A percentile compares a stretch with the other conserved stretches of the same genome.
These are phyloP conservation scores for Geum urbanum DNA, from an alignment of 306 rosid species.

Conservation along the genomic window DNA sequence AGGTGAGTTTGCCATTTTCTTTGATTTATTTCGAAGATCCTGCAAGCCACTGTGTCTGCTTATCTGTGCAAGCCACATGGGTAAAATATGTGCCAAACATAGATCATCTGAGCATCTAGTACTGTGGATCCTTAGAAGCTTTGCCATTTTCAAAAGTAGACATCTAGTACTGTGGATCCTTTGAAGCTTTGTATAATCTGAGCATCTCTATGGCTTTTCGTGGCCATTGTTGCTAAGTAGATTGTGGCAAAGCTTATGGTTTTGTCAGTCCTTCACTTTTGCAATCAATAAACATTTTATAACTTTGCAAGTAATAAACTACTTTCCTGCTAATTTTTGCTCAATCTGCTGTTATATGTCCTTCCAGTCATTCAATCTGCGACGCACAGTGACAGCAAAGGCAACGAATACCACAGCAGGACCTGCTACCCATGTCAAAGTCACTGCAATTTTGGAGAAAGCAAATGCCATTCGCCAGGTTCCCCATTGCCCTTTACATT, in stretches of 20 bases:
- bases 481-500: neutral
- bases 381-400: slow-evolving; percentile 63
- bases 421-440: slow-evolving; percentile 58
- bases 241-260: neutral
- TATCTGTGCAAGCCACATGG: neutral
- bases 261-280: neutral
- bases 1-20: slow-evolving; percentile 39
- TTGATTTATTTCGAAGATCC: slow-evolving; percentile 12
- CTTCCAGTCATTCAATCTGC: slow-evolving; percentile 80
- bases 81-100: neutral
- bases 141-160: neutral
- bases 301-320: neutral
- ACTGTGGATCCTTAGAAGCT: too few species aligned
- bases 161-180: neutral
- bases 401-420: slow-evolving; percentile 34
- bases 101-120: too few species aligned
- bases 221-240: neutral
- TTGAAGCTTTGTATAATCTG: neutral
- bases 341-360: slow-evolving; percentile 8
- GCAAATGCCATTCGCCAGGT: slow-evolving; percentile 98
- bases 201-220: neutral
- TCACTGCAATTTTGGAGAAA: slow-evolving; percentile 93
- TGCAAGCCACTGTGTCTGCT: neutral
- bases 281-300: neutral
- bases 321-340: slow-evolving; percentile 19